phyloP scores from a whole-genome alignment of 1,139 yeast species.

The Arxiozyma bovina region DNA sequence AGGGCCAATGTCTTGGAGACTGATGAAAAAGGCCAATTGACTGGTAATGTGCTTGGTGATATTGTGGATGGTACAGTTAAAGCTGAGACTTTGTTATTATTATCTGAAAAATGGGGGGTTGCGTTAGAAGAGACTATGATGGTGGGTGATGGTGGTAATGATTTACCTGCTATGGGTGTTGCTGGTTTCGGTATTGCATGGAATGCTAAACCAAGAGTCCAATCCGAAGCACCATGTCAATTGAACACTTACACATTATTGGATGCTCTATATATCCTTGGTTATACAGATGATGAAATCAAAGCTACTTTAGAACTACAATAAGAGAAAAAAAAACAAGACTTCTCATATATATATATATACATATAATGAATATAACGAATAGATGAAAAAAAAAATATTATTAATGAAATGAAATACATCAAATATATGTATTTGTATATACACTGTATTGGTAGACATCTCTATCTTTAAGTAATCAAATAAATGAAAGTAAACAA shows the following conservation, averaged over 20 bases:
- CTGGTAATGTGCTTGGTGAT: slow-evolving; percentile 57
- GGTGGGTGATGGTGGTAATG: slow-evolving; percentile 97
- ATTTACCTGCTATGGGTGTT: slow-evolving; percentile 79
- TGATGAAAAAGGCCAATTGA: slow-evolving; percentile 41
- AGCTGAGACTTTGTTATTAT: slow-evolving; percentile 59
- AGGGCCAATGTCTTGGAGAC: slow-evolving; percentile 69
- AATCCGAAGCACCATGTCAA: slow-evolving; percentile 67
- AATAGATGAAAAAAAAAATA: not conserved
- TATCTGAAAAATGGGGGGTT: slow-evolving; percentile 57
- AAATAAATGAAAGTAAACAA: no score
- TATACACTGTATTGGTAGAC: not conserved
- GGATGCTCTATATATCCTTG: slow-evolving; percentile 75
- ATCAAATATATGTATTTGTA: not conserved
- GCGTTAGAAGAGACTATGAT: slow-evolving; percentile 59
- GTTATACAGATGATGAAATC: slow-evolving; percentile 54
- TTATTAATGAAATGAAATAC: slow-evolving; percentile 2
- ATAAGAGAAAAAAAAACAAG: not conserved
- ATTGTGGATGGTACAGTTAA: slow-evolving; percentile 82
- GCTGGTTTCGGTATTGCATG: slow-evolving; percentile 97
- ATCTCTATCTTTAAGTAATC: no score
- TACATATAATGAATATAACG: not conserved
- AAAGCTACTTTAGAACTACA: slow-evolving; percentile 11
- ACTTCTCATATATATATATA: not conserved
- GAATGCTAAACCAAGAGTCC: slow-evolving; percentile 94
- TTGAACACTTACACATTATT: slow-evolving; percentile 61